These are phyloP conservation scores for Aspergillus intermedius DNA, from an alignment of 2,329 filamentous ascomycete species.

Conservation along the genomic window DNA sequence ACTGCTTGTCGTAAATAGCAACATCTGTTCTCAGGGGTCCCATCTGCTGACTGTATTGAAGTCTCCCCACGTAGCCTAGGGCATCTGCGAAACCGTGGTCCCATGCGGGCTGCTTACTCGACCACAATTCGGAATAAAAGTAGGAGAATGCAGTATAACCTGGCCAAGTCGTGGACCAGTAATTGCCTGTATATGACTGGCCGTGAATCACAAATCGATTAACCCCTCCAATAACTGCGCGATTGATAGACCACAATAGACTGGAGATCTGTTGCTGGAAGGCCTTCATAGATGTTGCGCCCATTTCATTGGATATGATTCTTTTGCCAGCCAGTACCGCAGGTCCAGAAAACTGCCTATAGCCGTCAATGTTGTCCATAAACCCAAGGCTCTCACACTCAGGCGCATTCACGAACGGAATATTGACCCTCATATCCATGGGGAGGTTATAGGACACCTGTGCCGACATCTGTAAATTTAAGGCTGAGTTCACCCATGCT, in stretches of 20 bases:
- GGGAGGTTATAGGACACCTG: slow-evolving; percentile 40
- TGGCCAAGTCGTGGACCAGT: slow-evolving; percentile 46
- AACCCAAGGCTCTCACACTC: slow-evolving; percentile 39
- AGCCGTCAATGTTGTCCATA: slow-evolving; percentile 32
- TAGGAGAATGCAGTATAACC: slow-evolving; percentile 42
- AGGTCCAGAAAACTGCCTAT: slow-evolving; percentile 35
- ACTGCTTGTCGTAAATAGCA: slow-evolving; percentile 30
- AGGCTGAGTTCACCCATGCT: slow-evolving; percentile 23
- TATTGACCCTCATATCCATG: slow-evolving; percentile 36
- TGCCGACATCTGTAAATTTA: slow-evolving; percentile 32
- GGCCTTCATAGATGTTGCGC: slow-evolving; percentile 17
- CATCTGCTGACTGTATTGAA: slow-evolving; percentile 32
- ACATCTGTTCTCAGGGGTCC: slow-evolving; percentile 38
- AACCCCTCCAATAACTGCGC: slow-evolving; percentile 35
- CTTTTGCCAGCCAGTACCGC: slow-evolving; percentile 34
- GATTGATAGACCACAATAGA: slow-evolving; percentile 32
- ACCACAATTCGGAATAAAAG: slow-evolving; percentile 40
- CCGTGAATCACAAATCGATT: slow-evolving; percentile 44
- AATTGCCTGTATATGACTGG: slow-evolving; percentile 34
- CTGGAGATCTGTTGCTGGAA: slow-evolving; percentile 20
- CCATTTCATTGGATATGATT: slow-evolving; percentile 38
- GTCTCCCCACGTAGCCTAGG: slow-evolving; percentile 34
- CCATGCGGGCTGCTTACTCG: slow-evolving; percentile 38
- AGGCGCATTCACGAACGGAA: slow-evolving; percentile 34
- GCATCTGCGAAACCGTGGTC: slow-evolving; percentile 29